These are phyloP conservation scores for Neurospora tetrasperma DNA, from an alignment of 495 filamentous ascomycete genomes.

Conservation along the genomic window DNA sequence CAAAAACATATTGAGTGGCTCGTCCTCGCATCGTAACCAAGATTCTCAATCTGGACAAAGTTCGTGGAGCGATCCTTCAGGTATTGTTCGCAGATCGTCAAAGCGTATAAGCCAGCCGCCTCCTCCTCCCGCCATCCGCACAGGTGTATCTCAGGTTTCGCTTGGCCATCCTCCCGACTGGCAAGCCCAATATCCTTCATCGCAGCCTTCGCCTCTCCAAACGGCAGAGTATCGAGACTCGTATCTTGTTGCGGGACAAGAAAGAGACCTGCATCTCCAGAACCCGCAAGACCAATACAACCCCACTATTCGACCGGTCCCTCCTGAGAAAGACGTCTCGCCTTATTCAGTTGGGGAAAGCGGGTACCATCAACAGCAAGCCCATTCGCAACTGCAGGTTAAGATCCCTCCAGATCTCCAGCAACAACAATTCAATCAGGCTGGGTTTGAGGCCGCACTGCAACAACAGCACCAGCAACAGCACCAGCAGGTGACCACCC, in stretches of 20 bases:
- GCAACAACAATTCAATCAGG: constrained; percentile 19
- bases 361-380: constrained; percentile 33
- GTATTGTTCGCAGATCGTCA: constrained; percentile 36
- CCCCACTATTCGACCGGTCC: constrained; percentile 33
- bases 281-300: constrained; percentile 28
- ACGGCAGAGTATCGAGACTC: constrained; percentile 30
- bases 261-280: constrained; percentile 30
- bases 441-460: constrained; percentile 13
- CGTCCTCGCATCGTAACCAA: constrained; percentile 21
- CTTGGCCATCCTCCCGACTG: constrained; percentile 26
- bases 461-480: constrained; percentile 8
- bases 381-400: constrained; percentile 24
- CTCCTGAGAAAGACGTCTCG: constrained; percentile 23
- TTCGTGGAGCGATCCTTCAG: constrained; percentile 31
- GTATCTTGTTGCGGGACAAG: constrained; percentile 24
- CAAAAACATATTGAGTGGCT: constrained; percentile 35
- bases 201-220: constrained; percentile 35
- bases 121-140: constrained; percentile 31
- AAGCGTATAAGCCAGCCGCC: constrained; percentile 36
- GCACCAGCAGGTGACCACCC: constrained; percentile 23
- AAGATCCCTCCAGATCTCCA: constrained; percentile 14
- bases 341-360: constrained; percentile 33
- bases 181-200: constrained; percentile 21
- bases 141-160: constrained; percentile 31
- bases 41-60: constrained; percentile 21